Percentiles rank a stretch among this genome's conserved stretches.
These are phyloP conservation scores for Penicillium nordicum DNA, from an alignment of 2,329 filamentous ascomycete species.

Conservation along the genomic window DNA sequence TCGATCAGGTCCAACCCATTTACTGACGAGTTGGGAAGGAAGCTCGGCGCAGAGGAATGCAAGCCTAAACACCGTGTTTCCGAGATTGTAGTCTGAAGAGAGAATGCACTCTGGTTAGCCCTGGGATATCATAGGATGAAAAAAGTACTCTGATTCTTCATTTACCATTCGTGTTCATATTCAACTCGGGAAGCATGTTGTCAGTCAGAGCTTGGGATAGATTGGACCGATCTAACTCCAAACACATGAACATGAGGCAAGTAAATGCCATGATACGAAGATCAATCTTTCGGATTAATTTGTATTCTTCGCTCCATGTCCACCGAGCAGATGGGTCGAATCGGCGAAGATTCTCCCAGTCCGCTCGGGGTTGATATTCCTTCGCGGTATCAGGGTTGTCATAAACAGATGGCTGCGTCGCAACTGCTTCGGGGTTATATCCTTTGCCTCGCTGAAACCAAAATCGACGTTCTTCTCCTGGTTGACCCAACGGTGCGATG, in stretches of 20 bases:
- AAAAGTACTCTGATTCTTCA: constrained; percentile 5
- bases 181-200: constrained; percentile 48
- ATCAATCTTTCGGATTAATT: constrained; percentile 19
- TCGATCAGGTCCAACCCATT: constrained; percentile 53
- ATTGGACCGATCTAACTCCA: constrained; percentile 60
- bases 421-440: constrained; percentile 29
- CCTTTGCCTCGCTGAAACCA: constrained; percentile 28
- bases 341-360: constrained; percentile 39
- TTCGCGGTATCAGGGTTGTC: constrained; percentile 44
- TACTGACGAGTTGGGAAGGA: constrained; percentile 55
- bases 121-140: background rate
- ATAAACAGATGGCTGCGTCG: constrained; percentile 47
- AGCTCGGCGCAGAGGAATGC: constrained; percentile 54
- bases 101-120: constrained; percentile 45
- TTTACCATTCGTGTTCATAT: constrained; percentile 29
- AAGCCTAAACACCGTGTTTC: constrained; percentile 55
- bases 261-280: constrained; percentile 23
- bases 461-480: constrained; percentile 23
- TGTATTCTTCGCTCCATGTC: constrained; percentile 23
- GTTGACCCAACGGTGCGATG: constrained; percentile 13
- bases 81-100: constrained; percentile 51
- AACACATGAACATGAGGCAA: constrained; percentile 59
- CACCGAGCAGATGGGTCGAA: constrained; percentile 28
- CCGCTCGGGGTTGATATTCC: constrained; percentile 27
- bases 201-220: constrained; percentile 56